These are phyloP conservation scores for Fraxinus angustifolia DNA, from an alignment of 305 asterid genomes.

Conservation along the genomic window DNA sequence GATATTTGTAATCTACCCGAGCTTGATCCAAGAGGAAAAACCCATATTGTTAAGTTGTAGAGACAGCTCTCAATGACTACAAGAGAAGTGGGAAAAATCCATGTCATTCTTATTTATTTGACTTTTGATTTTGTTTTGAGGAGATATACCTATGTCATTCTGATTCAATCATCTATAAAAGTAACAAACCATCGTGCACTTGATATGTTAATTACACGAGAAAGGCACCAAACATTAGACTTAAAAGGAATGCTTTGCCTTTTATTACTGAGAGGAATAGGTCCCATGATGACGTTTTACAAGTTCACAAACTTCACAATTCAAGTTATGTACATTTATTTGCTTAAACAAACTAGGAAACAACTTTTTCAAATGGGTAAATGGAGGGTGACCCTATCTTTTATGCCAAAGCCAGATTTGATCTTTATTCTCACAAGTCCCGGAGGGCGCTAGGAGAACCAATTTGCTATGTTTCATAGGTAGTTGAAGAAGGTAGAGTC, in stretches of 20 bases:
- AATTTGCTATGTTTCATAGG: neutral
- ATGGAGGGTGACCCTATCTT: neutral
- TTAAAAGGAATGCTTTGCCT: neutral
- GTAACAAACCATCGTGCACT: neutral
- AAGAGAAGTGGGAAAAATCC: neutral
- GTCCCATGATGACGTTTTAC: neutral
- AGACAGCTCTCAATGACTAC: neutral
- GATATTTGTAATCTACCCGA: neutral
- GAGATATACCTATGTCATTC: neutral
- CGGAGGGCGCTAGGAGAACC: neutral
- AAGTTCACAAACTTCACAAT: neutral
- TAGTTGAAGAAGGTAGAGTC: neutral
- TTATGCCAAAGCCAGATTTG: neutral
- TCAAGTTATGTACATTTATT: neutral
- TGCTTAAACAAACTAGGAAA: neutral
- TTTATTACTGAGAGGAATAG: neutral
- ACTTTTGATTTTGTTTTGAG: neutral
- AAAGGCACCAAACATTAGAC: neutral
- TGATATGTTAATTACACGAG: neutral
- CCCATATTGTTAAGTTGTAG: neutral
- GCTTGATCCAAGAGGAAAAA: constrained; percentile 6
- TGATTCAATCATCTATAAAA: neutral
- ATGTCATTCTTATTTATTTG: neutral
- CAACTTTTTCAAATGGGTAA: neutral
- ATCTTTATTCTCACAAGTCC: neutral